Conservation (phyloP, 1,139 yeast genomes). For the Sugiyamaella sp. region DNA sequence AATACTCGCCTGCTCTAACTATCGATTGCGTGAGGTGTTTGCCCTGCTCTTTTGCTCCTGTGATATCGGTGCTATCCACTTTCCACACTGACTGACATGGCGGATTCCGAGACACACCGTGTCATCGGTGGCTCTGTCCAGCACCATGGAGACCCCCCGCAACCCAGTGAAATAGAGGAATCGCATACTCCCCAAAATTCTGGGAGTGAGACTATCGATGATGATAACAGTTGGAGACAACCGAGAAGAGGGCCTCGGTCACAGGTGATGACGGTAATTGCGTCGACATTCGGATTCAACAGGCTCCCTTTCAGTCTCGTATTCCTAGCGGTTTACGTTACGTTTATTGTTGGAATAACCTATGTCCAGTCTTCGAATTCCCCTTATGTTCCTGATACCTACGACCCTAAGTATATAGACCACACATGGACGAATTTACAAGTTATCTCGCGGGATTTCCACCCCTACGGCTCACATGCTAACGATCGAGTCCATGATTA, state of each 20-base stretch:
- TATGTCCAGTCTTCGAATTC: conserved; percentile 22
- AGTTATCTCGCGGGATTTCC: conserved; percentile 62
- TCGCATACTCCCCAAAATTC: not conserved
- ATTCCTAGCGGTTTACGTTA: conserved; percentile 29
- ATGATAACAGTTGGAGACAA: not conserved
- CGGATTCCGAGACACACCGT: conserved; percentile 5
- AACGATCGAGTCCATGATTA: conserved; percentile 79
- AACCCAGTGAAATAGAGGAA: conserved; percentile 1
- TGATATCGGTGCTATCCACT: too few relatives aligned
- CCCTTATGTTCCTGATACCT: conserved; percentile 25
- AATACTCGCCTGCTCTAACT: too few relatives aligned
- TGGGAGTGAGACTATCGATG: not conserved
- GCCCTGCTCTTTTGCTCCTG: too few relatives aligned
- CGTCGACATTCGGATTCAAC: conserved; percentile 36
- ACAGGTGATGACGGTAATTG: conserved; percentile 21
- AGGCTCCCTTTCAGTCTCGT: conserved; percentile 35
- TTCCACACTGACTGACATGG: not conserved
- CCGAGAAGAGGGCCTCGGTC: conserved; percentile 22
- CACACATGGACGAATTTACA: conserved; percentile 73
- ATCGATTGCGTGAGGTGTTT: too few relatives aligned
- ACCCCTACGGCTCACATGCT: conserved; percentile 76
- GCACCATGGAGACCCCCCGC: conserved; percentile 2
- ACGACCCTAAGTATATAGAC: conserved; percentile 41
- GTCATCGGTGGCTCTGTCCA: conserved; percentile 14
- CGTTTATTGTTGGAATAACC: conserved; percentile 21